Conservation (phyloP, 495 filamentous ascomycete species). For the Penicillium verhagenii region DNA sequence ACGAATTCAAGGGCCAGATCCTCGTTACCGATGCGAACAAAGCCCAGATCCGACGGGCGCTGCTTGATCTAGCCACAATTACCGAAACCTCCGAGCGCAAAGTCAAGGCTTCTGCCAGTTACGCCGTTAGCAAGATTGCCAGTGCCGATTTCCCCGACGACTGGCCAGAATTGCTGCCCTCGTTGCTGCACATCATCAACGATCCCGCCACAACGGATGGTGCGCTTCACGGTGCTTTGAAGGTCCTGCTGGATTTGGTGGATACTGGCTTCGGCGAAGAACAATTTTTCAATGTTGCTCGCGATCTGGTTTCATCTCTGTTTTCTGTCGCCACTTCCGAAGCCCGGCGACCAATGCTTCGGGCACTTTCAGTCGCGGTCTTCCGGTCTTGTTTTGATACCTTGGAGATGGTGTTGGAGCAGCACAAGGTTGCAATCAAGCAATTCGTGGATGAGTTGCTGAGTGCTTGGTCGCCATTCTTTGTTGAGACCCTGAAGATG, state of each 20-base stretch:
- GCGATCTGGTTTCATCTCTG: slow-evolving; percentile 76
- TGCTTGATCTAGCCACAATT: slow-evolving; percentile 77
- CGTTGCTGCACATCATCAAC: slow-evolving; percentile 72
- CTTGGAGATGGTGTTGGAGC: slow-evolving; percentile 91
- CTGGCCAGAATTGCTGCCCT: slow-evolving; percentile 84
- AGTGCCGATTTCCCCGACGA: slow-evolving; percentile 88
- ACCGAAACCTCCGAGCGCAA: slow-evolving; percentile 70
- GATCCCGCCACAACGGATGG: slow-evolving; percentile 61
- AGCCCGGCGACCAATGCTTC: slow-evolving; percentile 66
- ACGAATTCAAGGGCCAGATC: slow-evolving; percentile 66
- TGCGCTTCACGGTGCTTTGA: slow-evolving; percentile 85
- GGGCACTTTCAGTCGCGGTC: slow-evolving; percentile 81
- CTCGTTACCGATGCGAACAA: slow-evolving; percentile 65
- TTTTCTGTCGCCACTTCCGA: slow-evolving; percentile 79
- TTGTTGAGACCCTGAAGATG: slow-evolving; percentile 68
- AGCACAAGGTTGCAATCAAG: slow-evolving; percentile 80
- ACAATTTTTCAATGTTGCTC: slow-evolving; percentile 86
- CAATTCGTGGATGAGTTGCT: slow-evolving; percentile 84
- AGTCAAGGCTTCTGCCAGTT: slow-evolving; percentile 80
- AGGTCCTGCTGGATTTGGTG: slow-evolving; percentile 84
- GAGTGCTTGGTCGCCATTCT: slow-evolving; percentile 82
- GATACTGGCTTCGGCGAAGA: slow-evolving; percentile 91
- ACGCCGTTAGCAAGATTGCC: slow-evolving; percentile 94
- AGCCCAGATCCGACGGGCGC: slow-evolving; percentile 61
- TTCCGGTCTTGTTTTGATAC: slow-evolving; percentile 91